Evolutionary conservation across 768 basidiomycete genomes (phyloP), one percentile per base, ranked within the genome.

Genomic region (Lepiota venenata): DNA sequence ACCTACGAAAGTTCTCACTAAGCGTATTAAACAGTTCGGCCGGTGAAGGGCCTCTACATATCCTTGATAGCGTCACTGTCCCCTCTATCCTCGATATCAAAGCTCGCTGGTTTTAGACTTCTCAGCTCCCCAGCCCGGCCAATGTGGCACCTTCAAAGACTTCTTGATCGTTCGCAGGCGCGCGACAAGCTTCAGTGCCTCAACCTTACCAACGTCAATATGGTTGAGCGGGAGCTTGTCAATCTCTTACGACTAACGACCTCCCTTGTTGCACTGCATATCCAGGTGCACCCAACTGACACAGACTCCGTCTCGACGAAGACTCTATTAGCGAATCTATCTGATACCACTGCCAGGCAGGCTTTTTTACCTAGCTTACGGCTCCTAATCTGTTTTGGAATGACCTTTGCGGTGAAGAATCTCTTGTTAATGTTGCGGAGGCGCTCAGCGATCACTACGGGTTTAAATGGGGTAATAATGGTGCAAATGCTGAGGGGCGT

Each of bases 31-130:
- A n/a, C 6, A 14, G 29, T n/a, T 12, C 14, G 3, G 15, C 27
- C 22, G 29, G 27, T 14, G 29, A 29, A 9, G 29, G n/a, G 35
- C 45, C 25, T 35, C 25, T 46, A 6, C 29, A 32, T 29, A 8
- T 46, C 45, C 27, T 46, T 3, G 29, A 46, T 18, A 32, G 18
- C 29, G n/a, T 46, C 29, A 29, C 10, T 9, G 18, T 16, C 18
- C 45, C 45, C 15, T 46, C 27, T n/a, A 46, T 46, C 45, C 45
- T 46, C 45, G 11, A 29, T 8, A 46, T 46, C 45, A 46, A n/a
- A 15, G 5, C 29, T 32, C 27, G 27, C 45, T 3, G n/a, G 18
- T 14, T 32, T 29, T 32, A 9, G 8, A 3, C 32, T 32, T 32
- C 32, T 32, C 32, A 8, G 9, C 32, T 32, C 4, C 27, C 22